Percentiles rank a stretch among this genome's conserved stretches.
Conservation (phyloP, 768 basidiomycete species). For the Suillus decipiens region DNA sequence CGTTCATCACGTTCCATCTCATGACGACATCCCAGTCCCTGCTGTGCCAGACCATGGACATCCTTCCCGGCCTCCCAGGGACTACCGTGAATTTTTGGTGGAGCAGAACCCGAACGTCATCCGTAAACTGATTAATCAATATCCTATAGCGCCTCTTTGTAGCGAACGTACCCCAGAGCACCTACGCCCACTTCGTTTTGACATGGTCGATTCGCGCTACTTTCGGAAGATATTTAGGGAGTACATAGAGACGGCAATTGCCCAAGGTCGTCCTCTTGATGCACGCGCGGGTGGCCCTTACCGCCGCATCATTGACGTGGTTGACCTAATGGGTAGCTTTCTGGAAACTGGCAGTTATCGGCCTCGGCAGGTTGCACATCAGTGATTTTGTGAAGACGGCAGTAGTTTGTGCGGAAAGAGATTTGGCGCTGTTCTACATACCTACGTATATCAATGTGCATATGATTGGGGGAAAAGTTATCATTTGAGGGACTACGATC, state of each 20-base stretch:
- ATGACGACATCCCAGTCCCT: neutral
- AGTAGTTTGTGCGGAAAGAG: neutral
- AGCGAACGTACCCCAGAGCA: slow-evolving; percentile 6
- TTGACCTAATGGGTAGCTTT: neutral
- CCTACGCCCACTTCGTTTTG: slow-evolving; percentile 14
- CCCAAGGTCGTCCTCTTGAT: slow-evolving; percentile 15
- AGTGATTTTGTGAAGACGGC: neutral
- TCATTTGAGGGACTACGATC: neutral
- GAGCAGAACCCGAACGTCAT: neutral
- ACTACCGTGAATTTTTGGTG: neutral
- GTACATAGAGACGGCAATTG: slow-evolving; percentile 3
- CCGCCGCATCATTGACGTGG: slow-evolving; percentile 9
- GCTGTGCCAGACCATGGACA: neutral
- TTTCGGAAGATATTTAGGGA: slow-evolving; percentile 2
- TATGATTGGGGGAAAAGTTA: neutral
- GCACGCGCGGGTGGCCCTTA: slow-evolving; percentile 11
- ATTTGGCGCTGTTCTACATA: neutral
- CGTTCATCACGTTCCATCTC: slow-evolving; percentile 4
- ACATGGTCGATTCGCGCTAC: slow-evolving; percentile 9
- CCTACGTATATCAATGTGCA: neutral
- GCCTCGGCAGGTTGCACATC: neutral
- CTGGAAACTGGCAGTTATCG: slow-evolving; percentile 10
- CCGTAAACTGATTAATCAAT: slow-evolving; percentile 5
- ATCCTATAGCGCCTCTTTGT: slow-evolving; percentile 8
- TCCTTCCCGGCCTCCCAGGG: neutral